Evolutionary conservation across 2,329 filamentous ascomycete species (phyloP).

Genomic region (Niveomyces coronatus): DNA sequence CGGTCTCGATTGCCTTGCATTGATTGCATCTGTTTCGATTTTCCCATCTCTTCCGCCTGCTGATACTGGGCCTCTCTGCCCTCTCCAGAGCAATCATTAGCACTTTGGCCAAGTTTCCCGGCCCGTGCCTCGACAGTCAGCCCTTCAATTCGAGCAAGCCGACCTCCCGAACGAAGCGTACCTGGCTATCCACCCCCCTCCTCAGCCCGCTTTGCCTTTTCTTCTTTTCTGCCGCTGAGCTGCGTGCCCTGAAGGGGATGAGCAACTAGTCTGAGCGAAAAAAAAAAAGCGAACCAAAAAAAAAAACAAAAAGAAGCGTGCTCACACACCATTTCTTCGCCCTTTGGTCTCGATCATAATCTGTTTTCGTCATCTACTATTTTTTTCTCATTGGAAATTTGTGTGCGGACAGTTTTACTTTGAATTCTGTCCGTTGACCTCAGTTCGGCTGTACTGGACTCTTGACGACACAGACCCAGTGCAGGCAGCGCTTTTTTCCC

Average conservation of each 20-base stretch:
- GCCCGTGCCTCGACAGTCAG: constrained; percentile 5
- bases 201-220: not conserved
- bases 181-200: not conserved
- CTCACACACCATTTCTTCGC: not conserved
- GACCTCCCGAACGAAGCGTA: constrained; percentile 6
- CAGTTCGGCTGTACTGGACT: constrained; percentile 1
- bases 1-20: no score
- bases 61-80: not conserved
- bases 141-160: constrained; percentile 5
- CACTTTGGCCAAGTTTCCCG: not conserved
- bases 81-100: not conserved
- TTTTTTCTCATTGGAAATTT: not conserved
- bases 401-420: not conserved
- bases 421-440: constrained; percentile 5
- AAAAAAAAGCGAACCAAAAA: constrained; percentile 1
- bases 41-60: not conserved
- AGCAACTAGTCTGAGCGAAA: not conserved
- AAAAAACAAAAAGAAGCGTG: constrained; percentile 1
- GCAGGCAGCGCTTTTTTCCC: constrained; percentile 2
- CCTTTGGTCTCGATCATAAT: not conserved
- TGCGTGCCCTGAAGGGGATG: constrained; percentile 1
- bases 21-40: not conserved
- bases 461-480: constrained; percentile 1
- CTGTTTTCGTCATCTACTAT: not conserved
- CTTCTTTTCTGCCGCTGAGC: constrained; percentile 5